Percentiles rank a stretch among this genome's conserved stretches.
Conservation (phyloP, 176 grass and related monocot genomes). For the Triticum turgidum region DNA sequence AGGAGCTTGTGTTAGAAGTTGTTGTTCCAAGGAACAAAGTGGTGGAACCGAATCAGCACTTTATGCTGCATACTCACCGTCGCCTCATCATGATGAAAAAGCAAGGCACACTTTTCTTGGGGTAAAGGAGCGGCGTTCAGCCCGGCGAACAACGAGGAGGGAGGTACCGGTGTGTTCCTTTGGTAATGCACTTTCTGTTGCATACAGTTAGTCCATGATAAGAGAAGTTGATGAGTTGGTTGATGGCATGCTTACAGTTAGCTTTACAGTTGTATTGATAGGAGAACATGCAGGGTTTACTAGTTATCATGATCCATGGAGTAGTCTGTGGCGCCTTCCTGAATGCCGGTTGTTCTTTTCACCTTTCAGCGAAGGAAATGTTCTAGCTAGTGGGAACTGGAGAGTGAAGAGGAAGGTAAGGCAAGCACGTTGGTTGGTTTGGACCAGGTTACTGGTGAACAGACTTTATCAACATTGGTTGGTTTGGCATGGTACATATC, state of each 20-base stretch:
- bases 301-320: conserved; percentile 6
- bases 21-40: conserved; percentile 55
- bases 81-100: conserved; percentile 51
- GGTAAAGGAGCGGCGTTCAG: conserved; percentile 36
- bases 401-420: conserved; percentile 7
- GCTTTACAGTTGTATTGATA: conserved; percentile 28
- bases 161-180: conserved; percentile 24
- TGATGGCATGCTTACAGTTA: conserved; percentile 30
- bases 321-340: conserved; percentile 9
- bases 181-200: conserved; percentile 33
- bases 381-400: neutral
- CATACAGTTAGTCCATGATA: conserved; percentile 19
- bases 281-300: conserved; percentile 30
- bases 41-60: conserved; percentile 43
- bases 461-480: conserved; percentile 27
- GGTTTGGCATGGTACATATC: neutral
- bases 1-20: conserved; percentile 12
- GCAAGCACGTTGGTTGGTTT: conserved; percentile 26
- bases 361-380: conserved; percentile 15
- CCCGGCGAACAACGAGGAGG: conserved; percentile 22
- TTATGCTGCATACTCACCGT: conserved; percentile 45
- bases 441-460: conserved; percentile 18
- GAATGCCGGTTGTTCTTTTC: conserved; percentile 4
- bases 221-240: conserved; percentile 23
- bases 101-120: conserved; percentile 30